Percentiles rank a stretch among this genome's conserved stretches.
Conservation (phyloP, 208 protist species). For the Crithidia sp. region DNA sequence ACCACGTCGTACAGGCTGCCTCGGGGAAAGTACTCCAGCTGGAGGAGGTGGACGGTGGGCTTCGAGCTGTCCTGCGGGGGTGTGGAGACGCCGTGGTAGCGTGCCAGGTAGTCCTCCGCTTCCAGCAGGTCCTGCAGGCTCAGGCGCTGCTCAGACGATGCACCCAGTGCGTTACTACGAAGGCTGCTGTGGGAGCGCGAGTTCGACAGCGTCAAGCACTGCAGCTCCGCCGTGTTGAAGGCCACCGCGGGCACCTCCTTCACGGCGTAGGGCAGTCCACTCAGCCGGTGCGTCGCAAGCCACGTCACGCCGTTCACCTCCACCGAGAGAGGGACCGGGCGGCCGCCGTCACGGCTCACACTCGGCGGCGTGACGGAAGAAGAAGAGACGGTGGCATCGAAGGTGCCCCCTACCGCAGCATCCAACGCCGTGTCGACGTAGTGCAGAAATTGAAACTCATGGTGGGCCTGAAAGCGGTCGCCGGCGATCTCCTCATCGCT, state of each 20-base stretch:
- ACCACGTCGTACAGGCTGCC: constrained; percentile 60
- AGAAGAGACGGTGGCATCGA: not conserved
- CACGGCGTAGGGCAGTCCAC: constrained; percentile 64
- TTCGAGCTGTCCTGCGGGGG: constrained; percentile 21
- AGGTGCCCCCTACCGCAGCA: not conserved
- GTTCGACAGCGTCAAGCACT: constrained; percentile 18
- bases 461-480: constrained; percentile 61
- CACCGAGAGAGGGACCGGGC: constrained; percentile 28
- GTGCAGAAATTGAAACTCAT: constrained; percentile 69
- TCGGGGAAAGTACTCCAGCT: constrained; percentile 71
- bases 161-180: not conserved
- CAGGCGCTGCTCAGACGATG: not conserved
- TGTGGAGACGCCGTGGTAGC: constrained; percentile 48
- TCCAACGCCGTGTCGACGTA: constrained; percentile 19
- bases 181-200: not conserved
- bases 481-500: constrained; percentile 46
- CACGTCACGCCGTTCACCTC: constrained; percentile 70
- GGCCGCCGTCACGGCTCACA: not conserved
- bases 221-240: constrained; percentile 28
- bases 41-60: constrained; percentile 49
- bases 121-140: constrained; percentile 22
- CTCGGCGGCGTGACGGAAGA: not conserved
- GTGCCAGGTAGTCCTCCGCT: constrained; percentile 42
- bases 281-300: constrained; percentile 56
- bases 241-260: constrained; percentile 57